A percentile compares a stretch with the other conserved stretches of the same genome.
phyloP scores from a whole-genome alignment of 208 protist genomes.

The Angomonas ambiguus region DNA sequence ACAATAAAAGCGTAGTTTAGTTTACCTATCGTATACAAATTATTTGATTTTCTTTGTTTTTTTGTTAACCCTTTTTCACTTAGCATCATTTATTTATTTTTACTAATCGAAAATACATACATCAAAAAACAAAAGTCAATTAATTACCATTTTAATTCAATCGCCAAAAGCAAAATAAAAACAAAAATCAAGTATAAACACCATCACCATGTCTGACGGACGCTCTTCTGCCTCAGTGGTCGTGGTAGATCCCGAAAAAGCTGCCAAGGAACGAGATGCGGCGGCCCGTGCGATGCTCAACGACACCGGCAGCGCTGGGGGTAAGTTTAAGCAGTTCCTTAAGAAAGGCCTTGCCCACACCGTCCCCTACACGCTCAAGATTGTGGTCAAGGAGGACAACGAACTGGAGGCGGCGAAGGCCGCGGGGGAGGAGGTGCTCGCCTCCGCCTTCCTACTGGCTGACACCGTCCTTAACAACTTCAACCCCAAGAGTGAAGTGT shows the following conservation, averaged over 20 bases:
- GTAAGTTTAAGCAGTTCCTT: neutral
- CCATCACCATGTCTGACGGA: slow-evolving; percentile 23
- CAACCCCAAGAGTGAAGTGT: slow-evolving; percentile 64
- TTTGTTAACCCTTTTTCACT: too few relatives aligned
- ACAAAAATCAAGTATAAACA: too few relatives aligned
- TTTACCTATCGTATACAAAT: too few relatives aligned
- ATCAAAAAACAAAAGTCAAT: too few relatives aligned
- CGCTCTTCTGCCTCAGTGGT: slow-evolving; percentile 35
- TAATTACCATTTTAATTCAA: too few relatives aligned
- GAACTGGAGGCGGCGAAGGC: neutral
- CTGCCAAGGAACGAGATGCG: slow-evolving; percentile 36
- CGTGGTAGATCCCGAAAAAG: slow-evolving; percentile 26
- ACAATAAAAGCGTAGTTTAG: too few relatives aligned
- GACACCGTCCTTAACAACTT: slow-evolving; percentile 57
- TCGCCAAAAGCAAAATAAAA: neutral
- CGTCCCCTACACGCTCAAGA: slow-evolving; percentile 59
- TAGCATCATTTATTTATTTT: too few relatives aligned
- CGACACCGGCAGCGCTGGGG: slow-evolving; percentile 19
- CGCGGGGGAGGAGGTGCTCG: slow-evolving; percentile 1
- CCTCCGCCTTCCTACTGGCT: slow-evolving; percentile 9
- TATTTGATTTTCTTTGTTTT: too few relatives aligned
- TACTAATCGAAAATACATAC: too few relatives aligned
- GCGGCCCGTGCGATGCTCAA: slow-evolving; percentile 46
- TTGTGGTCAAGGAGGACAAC: slow-evolving; percentile 26
- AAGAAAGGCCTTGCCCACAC: slow-evolving; percentile 54